Evolutionary conservation across 176 grass and related monocot genomes (phyloP).

Genomic region (Lolium multiflorum): DNA sequence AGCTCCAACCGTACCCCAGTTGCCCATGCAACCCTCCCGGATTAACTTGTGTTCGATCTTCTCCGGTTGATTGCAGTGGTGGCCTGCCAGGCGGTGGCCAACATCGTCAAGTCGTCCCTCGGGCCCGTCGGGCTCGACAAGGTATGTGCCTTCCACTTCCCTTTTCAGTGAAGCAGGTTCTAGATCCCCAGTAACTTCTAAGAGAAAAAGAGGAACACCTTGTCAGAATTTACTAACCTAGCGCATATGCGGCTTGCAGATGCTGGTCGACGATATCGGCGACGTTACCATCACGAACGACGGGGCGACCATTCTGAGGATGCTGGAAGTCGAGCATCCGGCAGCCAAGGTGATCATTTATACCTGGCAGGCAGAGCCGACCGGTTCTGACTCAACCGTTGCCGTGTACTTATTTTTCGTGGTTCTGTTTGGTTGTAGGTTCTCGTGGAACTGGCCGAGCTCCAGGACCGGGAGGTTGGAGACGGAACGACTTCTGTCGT

Average conservation of each 20-base stretch:
- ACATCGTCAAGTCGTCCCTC: constrained; percentile 91
- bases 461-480: constrained; percentile 94
- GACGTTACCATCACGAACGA: constrained; percentile 97
- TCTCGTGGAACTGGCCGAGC: constrained; percentile 97
- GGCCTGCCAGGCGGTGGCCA: constrained; percentile 86
- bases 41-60: not conserved
- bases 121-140: constrained; percentile 95
- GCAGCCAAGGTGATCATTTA: constrained; percentile 69
- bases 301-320: constrained; percentile 85
- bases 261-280: constrained; percentile 96
- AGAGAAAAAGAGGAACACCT: not conserved
- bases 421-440: constrained; percentile 50
- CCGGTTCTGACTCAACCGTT: not conserved
- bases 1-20: too few species aligned
- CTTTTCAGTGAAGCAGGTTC: not conserved
- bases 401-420: not conserved
- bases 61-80: constrained; percentile 53
- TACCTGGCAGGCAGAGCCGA: not conserved
- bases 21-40: too few species aligned
- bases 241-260: constrained; percentile 43
- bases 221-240: constrained; percentile 15
- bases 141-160: constrained; percentile 36
- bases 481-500: constrained; percentile 95
- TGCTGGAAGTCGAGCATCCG: constrained; percentile 96
- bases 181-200: not conserved